Conservation (phyloP, 495 filamentous ascomycete genomes). For the Alectoria sarmentosa region DNA sequence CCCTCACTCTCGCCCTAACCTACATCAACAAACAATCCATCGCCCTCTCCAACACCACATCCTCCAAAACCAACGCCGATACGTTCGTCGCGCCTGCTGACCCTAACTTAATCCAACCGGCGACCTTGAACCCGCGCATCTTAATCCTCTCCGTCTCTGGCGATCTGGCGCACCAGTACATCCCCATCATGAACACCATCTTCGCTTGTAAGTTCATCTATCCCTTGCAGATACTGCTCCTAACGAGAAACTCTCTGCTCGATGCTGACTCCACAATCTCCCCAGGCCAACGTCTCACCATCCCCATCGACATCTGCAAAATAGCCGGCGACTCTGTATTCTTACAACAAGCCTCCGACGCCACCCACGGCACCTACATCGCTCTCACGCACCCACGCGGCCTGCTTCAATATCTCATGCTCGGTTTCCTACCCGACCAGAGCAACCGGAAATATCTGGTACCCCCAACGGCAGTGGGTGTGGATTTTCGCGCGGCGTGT, state of each 20-base stretch:
- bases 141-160: constrained; percentile 78
- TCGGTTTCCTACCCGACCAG: constrained; percentile 80
- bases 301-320: constrained; percentile 86
- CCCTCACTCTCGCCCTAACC: constrained; percentile 78
- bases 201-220: constrained; percentile 62
- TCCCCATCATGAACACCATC: constrained; percentile 94
- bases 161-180: constrained; percentile 83
- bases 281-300: constrained; percentile 62
- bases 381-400: constrained; percentile 56
- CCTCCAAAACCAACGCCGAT: constrained; percentile 27
- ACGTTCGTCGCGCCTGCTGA: constrained; percentile 34
- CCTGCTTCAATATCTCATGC: constrained; percentile 87
- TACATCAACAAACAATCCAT: constrained; percentile 66
- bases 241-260: no score
- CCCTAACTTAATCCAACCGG: constrained; percentile 34
- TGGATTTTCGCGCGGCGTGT: constrained; percentile 95
- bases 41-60: constrained; percentile 29
- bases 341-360: constrained; percentile 87
- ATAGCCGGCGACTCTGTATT: constrained; percentile 85
- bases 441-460: constrained; percentile 58
- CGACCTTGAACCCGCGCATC: constrained; percentile 71
- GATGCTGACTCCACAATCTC: neutral
- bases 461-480: constrained; percentile 71
- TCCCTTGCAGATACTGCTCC: no score
- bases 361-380: constrained; percentile 84